Evolutionary conservation across 768 basidiomycete species (phyloP), one percentile per base, ranked within the genome.

Genomic region (Gloeopeniophorella convolvens): DNA sequence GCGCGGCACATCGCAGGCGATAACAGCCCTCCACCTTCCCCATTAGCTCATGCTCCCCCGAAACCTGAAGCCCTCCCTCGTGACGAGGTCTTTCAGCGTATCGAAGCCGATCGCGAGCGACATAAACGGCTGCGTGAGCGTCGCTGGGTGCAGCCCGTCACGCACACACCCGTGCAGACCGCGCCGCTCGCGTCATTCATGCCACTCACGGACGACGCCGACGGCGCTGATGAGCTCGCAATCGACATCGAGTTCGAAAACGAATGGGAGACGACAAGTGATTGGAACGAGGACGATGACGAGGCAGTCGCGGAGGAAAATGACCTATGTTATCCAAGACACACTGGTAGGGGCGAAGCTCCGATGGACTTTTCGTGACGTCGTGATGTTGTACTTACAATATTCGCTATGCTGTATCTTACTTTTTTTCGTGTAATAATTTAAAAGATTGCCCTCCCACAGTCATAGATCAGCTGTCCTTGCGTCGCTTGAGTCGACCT

Each of bases 91-190:
- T 76, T 89, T 62, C 82, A 85, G 51, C 83, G 90, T 11, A 91
- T 95, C 57, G 90, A 95, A 64, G 91, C 94, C 59, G 92, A 94
- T 64, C 74, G 91, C 2, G 92, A 94, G 60, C 79, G 93, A 55
- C 92, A 94, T 61, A 95, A 95, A 68, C 82, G 92, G 11, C 73
- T 95, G 2, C 80, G 91, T 39, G 92, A 95, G 65, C 79, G 88
- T 31, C 80, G 91, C 36, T 95, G 92, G 92, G 87, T 89, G n/a
- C 87, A 89, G 61, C 82, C 84, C 2, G 72, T 82, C 8, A 74
- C 80, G 4, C 81, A 80, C 54, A 74, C 72, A 41, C 69, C 70
- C 18, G 1, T 64, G 71, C 51, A 48, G 61, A 40, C 72, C 50
- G 62, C 75, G 31, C 32, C 76, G 70, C 67, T 84, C 4, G 76